Conservation (phyloP, 768 basidiomycete genomes). For the Cubamyces sp. region DNA sequence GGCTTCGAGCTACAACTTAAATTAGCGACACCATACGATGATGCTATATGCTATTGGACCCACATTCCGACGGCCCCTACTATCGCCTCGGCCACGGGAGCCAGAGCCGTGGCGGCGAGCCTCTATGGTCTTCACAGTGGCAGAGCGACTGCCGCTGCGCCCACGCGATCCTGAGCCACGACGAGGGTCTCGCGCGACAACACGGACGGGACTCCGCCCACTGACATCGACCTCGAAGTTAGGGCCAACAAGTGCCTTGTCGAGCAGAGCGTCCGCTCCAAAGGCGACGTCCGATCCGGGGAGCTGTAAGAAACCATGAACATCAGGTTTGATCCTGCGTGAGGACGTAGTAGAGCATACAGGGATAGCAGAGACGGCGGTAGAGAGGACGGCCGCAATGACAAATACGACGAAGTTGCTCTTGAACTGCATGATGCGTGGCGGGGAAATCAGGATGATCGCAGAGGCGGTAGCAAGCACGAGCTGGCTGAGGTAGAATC, state of each 20-base stretch:
- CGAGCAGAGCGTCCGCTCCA: neutral
- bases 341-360: slow-evolving; percentile 24
- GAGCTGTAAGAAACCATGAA: neutral
- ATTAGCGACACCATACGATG: neutral
- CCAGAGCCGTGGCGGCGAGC: slow-evolving; percentile 16
- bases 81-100: slow-evolving; percentile 10
- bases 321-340: too few species aligned
- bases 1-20: slow-evolving; percentile 5
- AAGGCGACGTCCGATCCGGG: slow-evolving; percentile 1
- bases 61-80: slow-evolving; percentile 2
- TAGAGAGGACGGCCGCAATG: slow-evolving; percentile 38
- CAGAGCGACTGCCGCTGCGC: slow-evolving; percentile 1
- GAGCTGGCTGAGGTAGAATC: neutral
- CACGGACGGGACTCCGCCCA: slow-evolving; percentile 4
- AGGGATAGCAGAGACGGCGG: slow-evolving; percentile 34
- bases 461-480: neutral
- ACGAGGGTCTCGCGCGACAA: slow-evolving; percentile 18
- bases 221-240: slow-evolving; percentile 5
- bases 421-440: slow-evolving; percentile 39
- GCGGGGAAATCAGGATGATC: neutral
- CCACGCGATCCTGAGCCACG: slow-evolving; percentile 17
- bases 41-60: neutral
- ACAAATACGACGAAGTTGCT: slow-evolving; percentile 41
- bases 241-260: neutral
- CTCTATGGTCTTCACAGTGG: neutral